Evolutionary conservation across 2,329 filamentous ascomycete species (phyloP).

Genomic region (Alternaria triticina): DNA sequence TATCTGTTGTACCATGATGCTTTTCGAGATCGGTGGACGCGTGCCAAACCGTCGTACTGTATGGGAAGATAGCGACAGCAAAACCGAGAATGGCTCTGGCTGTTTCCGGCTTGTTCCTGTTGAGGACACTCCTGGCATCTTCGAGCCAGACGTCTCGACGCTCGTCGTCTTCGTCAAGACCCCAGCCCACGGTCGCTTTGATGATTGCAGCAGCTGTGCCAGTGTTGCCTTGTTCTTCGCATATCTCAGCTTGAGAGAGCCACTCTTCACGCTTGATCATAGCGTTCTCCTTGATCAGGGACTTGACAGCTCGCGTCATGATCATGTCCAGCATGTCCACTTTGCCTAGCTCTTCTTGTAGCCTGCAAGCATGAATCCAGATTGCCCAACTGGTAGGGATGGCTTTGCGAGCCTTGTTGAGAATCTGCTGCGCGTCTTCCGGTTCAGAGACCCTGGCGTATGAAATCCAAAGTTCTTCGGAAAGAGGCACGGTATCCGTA

Average conservation of each 20-base stretch:
- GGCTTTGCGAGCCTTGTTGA: constrained; percentile 94
- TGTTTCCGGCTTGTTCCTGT: constrained; percentile 83
- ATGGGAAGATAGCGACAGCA: constrained; percentile 85
- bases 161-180: constrained; percentile 93
- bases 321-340: constrained; percentile 78
- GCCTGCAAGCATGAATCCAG: constrained; percentile 90
- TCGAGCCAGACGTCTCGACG: constrained; percentile 96
- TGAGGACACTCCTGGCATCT: constrained; percentile 83
- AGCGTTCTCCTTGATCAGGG: constrained; percentile 86
- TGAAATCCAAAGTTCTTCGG: constrained; percentile 93
- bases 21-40: constrained; percentile 91
- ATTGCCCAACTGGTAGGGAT: constrained; percentile 93
- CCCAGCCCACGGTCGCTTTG: constrained; percentile 89
- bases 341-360: constrained; percentile 89
- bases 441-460: constrained; percentile 87
- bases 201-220: constrained; percentile 90
- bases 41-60: constrained; percentile 86
- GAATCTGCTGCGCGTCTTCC: constrained; percentile 90
- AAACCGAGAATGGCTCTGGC: constrained; percentile 94
- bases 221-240: constrained; percentile 87
- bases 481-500: constrained; percentile 91
- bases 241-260: constrained; percentile 93
- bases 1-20: constrained; percentile 83
- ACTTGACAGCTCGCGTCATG: constrained; percentile 91
- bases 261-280: constrained; percentile 98